Base-by-base conservation (phyloP, 164 flowering plant species). In the Akebia trifoliata region DNA sequence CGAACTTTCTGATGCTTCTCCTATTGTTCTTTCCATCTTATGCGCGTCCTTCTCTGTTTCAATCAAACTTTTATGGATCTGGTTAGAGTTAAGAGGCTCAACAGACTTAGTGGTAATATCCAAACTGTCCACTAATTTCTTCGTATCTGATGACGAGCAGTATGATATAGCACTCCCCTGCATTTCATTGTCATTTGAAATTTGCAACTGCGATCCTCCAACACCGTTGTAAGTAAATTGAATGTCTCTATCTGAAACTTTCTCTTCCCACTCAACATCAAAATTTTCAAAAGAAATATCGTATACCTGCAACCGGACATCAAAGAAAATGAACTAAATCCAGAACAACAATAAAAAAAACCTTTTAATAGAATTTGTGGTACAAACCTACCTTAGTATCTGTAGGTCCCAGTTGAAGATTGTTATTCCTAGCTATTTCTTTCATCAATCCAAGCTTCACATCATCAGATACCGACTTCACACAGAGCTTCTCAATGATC, bases 391-490 rank as follows among this genome's bases (percentile, higher is more conserved):
- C 72, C 34, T 76, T 76, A 50, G 76, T 58, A 2, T 78, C 69
- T 49, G 69, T 56, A 37, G 77, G 64, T 26, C 63, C 66, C n/a
- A 72, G 42, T 40, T 62, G 49, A 18, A 70, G 63, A 69, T 71
- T 35, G 65, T 64, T 65, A 7, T 74, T 78, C 37, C 63, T 69
- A 7, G 74, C 77, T 56, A 87, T 81, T 58, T 87, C 87, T 51
- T 78, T 75, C 52, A 87, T 37, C 72, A 85, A 60, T 61, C 65
- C 74, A 37, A 57, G 50, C 74, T 85, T 90, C 17, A 50, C 71
- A 44, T 84, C 80, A 30, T 82, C 79, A 0, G 89, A 28, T 8
- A 85, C 69, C 3, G 68, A 60, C 21, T 63, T 72, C n/a, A 67
- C 22, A 9, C 64, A 51, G 12, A 83, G 77, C 21, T 71, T 80